phyloP scores from a whole-genome alignment of 352 stramenopile species.

The Phytophthora europaea region DNA sequence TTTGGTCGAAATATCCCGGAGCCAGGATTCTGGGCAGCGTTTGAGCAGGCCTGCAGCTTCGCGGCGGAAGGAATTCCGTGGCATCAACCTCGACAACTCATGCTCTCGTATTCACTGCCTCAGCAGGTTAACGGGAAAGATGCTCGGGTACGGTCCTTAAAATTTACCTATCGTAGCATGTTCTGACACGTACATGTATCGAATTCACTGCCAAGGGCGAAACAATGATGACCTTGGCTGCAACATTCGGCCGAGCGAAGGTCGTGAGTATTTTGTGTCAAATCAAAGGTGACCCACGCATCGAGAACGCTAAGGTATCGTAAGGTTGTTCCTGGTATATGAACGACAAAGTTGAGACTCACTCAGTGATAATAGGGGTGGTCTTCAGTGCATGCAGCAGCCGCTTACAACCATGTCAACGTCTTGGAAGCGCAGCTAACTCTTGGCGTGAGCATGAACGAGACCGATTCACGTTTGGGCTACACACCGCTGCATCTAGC shows the following conservation, averaged over 20 bases:
- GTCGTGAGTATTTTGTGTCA: conserved; percentile 74
- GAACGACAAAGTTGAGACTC: not conserved
- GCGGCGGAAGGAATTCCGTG: conserved; percentile 43
- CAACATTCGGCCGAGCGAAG: conserved; percentile 52
- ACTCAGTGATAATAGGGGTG: conserved; percentile 44
- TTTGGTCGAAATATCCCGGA: conserved; percentile 54
- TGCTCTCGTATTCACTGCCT: conserved; percentile 70
- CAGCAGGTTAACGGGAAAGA: conserved; percentile 78
- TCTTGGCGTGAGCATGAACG: conserved; percentile 58
- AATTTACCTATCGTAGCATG: not conserved
- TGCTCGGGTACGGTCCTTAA: conserved; percentile 34
- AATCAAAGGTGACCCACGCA: conserved; percentile 64
- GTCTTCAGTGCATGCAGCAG: conserved; percentile 69
- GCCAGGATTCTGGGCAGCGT: conserved; percentile 59
- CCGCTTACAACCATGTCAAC: conserved; percentile 58
- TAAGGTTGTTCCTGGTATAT: not conserved
- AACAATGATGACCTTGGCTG: conserved; percentile 77
- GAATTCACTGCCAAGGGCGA: conserved; percentile 49
- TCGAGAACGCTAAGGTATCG: conserved; percentile 72
- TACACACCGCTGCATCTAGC: conserved; percentile 74
- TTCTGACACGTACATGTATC: not conserved
- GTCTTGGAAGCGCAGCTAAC: conserved; percentile 59
- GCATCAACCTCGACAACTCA: conserved; percentile 52
- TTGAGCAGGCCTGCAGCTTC: conserved; percentile 63
- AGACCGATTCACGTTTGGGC: conserved; percentile 50